These are phyloP conservation scores for Nicotiana knightiana DNA, from an alignment of 257 asterid genomes.

Conservation along the genomic window DNA sequence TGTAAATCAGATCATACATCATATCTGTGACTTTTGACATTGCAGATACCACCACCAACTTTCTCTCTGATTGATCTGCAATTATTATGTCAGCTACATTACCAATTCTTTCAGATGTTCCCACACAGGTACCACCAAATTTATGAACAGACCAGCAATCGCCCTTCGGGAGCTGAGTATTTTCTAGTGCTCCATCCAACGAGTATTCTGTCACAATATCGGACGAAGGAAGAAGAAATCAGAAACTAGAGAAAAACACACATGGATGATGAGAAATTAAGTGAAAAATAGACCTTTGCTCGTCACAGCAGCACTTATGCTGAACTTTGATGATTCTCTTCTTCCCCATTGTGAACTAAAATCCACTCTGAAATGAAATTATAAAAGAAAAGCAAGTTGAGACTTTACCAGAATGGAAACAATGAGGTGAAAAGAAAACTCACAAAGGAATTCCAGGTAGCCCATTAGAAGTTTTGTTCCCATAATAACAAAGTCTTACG, in stretches of 20 bases:
- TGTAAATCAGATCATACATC: conserved; percentile 89
- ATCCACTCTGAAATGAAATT: conserved; percentile 36
- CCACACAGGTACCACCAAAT: conserved; percentile 98
- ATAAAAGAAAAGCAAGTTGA: not conserved
- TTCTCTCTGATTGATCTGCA: conserved; percentile 66
- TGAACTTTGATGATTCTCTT: conserved; percentile 30
- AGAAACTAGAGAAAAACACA: conserved; percentile 5
- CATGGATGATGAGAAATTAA: conserved; percentile 1
- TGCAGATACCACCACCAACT: conserved; percentile 89
- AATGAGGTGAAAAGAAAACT: not conserved
- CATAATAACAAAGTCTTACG: not conserved
- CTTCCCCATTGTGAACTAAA: conserved; percentile 33
- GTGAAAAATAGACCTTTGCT: conserved; percentile 46
- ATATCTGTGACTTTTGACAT: conserved; percentile 97
- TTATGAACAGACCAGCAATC: conserved; percentile 92
- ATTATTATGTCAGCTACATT: conserved; percentile 79
- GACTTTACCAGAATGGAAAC: not conserved
- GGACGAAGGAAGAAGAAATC: not conserved
- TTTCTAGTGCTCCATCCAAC: conserved; percentile 49
- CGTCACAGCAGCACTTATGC: conserved; percentile 46
- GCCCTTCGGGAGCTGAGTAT: conserved; percentile 64
- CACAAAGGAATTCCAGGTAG: conserved; percentile 4
- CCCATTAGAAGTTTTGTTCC: not conserved
- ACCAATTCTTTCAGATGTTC: conserved; percentile 75
- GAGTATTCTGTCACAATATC: conserved; percentile 28